Conservation (phyloP, 495 filamentous ascomycete species). For the Xylaria longipes region DNA sequence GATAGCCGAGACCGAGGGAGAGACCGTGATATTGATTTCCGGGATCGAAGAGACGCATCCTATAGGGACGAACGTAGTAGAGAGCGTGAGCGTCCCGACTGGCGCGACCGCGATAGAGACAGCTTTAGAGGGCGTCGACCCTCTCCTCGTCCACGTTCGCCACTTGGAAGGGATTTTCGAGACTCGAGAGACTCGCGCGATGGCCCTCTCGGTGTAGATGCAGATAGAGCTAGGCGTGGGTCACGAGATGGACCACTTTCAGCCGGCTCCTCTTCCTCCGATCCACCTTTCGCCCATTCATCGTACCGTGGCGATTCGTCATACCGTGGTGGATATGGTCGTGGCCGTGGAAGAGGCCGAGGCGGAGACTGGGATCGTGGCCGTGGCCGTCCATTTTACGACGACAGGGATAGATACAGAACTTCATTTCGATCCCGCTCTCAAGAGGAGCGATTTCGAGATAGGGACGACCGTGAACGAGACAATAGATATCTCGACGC, state of each 20-base stretch:
- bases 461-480: conserved; percentile 57
- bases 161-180: conserved; percentile 50
- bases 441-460: conserved; percentile 66
- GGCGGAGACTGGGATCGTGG: conserved; percentile 72
- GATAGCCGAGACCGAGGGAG: conserved; percentile 68
- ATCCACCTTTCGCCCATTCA: conserved; percentile 60
- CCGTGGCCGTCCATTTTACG: conserved; percentile 66
- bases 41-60: conserved; percentile 54
- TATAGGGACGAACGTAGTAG: conserved; percentile 58
- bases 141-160: conserved; percentile 54
- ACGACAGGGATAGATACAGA: conserved; percentile 66
- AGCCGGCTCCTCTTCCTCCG: conserved; percentile 70
- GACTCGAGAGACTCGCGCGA: conserved; percentile 48
- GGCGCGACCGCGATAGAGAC: conserved; percentile 50
- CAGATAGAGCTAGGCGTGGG: conserved; percentile 57
- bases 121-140: conserved; percentile 52
- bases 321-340: conserved; percentile 64
- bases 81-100: conserved; percentile 51
- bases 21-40: conserved; percentile 62
- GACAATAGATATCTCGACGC: conserved; percentile 51
- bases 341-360: conserved; percentile 57
- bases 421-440: conserved; percentile 68
- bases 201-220: conserved; percentile 51
- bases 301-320: conserved; percentile 60
- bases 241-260: conserved; percentile 68